Conservation (phyloP, 352 stramenopile genomes). For the Achlya hypogyna region DNA sequence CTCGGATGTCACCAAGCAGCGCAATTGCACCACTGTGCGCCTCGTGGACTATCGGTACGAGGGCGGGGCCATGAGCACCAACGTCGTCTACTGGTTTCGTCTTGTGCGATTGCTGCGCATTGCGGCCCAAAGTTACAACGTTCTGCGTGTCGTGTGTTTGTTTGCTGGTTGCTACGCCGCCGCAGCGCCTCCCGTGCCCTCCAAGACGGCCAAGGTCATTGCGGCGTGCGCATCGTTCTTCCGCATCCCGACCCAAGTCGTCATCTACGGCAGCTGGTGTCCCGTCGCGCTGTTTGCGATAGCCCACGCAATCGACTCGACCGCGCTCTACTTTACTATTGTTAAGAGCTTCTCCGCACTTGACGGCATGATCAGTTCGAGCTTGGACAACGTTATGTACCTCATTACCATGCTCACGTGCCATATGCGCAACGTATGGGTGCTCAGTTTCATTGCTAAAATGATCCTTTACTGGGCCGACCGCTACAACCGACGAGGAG, state of each 20-base stretch:
- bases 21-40: neutral
- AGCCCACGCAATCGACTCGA: neutral
- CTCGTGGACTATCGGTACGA: neutral
- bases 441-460: neutral
- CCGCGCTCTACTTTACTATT: neutral
- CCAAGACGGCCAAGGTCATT: neutral
- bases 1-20: neutral
- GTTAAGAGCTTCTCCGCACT: neutral
- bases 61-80: neutral
- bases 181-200: neutral
- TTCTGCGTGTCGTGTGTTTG: neutral
- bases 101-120: neutral
- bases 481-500: neutral
- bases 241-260: neutral
- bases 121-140: conserved; percentile 5
- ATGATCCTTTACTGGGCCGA: neutral
- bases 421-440: conserved; percentile 7
- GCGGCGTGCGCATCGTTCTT: neutral
- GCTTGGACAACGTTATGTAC: neutral
- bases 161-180: neutral
- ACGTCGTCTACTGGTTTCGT: neutral
- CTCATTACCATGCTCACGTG: neutral
- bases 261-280: conserved; percentile 8
- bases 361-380: neutral
- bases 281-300: neutral